Base-by-base conservation (phyloP, 2,329 filamentous ascomycete species). In the Huntiella decipiens region DNA sequence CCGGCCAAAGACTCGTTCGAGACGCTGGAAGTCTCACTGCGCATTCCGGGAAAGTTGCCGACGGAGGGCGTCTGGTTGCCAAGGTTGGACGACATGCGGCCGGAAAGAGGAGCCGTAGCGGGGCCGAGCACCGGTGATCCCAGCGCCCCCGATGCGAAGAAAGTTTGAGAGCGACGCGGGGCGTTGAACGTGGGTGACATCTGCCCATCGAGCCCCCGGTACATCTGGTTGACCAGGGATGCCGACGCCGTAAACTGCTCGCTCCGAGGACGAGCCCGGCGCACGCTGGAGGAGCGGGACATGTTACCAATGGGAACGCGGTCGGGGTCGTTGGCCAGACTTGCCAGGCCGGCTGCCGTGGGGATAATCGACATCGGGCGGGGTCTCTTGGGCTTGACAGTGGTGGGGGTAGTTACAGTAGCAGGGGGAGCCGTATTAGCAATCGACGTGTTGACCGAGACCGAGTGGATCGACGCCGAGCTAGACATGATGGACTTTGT, bases 191-290 rank as follows among this genome's bases (percentile, higher is more conserved):
- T 65, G 38, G 74, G 69, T 16, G 77, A 80, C 38, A 73, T 66
- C 6, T 76, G 71, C 3, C 74, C 71, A 16, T 80, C 72, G 7
- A 77, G 73, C 11, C 80, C 80, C 56, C 79, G 79, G 64, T 92
- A 92, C 82, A 94, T 93, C 60, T 87, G 86, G 55, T 83, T 84
- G 42, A 94, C 79, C 44, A 52, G 34, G 28, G 93, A 73, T 50
- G 71, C 75, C 13, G 77, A 77, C 38, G 64, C 64, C 0, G 70
- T 71, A 56, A 65, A 73, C 59, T 79, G 75, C 54, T 79, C 75
- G 54, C 73, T 77, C 63, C 73, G 73, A 46, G 76, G 76, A 35
- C 75, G 65, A 44, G 59, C 58, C 49, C 67, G 68, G 51, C 72
- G 68, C 45, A 67, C 66, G 60, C 70, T 75, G 40, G 66, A 61